Evolutionary conservation across 768 basidiomycete species (phyloP), one percentile per base, ranked within the genome.

Genomic region (Russula virescens): DNA sequence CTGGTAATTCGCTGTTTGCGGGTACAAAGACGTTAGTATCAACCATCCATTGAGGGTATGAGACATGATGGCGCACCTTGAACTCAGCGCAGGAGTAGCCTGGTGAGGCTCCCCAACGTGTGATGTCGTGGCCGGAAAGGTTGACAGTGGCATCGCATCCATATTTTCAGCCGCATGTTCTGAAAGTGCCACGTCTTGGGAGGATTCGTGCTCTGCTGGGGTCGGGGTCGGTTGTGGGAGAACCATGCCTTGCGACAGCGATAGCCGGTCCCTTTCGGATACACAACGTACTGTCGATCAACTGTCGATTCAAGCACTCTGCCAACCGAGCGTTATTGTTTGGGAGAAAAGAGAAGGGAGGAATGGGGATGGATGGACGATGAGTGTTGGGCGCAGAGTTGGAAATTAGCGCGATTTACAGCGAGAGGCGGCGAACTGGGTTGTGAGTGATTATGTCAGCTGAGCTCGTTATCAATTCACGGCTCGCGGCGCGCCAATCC

Each of bases 341-440:
- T 34, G 14, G 38, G 40, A 14, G 56, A 51, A 25, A n/a, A 21
- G 13, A 11, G 31, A 21, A 42, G 50, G 55, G 45, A 49, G 51
- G 14, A 19, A 46, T 5, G 46, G 25, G 58, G 25, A 55, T 31
- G 51, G 26, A 60, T 19, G 5, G 26, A n/a, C 57, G 58, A 63
- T 63, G 62, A 50, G 52, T 13, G 62, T 60, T 38, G 52, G 34
- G 1, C 46, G n/a, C 21, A 3, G 31, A 47, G 51, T 60, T 60
- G 59, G 31, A 52, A 63, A 53, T 63, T 47, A n/a, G 11, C 18
- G 23, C 26, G 61, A 57, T 50, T 52, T 46, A 62, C 49, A 35
- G 40, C 23, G 45, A 45, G 46, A 26, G 23, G n/a, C 62, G 56
- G 62, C 55, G 21, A 59, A 54, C 38, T 49, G 38, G 38, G 38